Percentiles rank a stretch among this genome's conserved stretches.
Evolutionary conservation across 306 rosid species (phyloP).

Genomic region (Prinsepia uniflora): DNA sequence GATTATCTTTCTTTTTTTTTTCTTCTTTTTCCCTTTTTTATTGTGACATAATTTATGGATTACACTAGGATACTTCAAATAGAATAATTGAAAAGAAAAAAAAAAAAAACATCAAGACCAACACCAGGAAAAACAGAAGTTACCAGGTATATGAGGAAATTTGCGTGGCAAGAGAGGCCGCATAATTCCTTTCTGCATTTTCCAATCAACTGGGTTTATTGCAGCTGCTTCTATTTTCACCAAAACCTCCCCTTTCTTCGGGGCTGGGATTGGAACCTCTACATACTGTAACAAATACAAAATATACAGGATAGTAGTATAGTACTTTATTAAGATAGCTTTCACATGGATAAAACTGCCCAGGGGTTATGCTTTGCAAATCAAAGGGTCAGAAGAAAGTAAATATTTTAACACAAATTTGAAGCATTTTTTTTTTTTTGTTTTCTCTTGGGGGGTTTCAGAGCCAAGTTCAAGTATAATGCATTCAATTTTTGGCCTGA

Average conservation of each 20-base stretch:
- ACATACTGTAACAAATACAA: constrained; percentile 46
- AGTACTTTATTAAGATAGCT: no score
- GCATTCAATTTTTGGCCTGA: neutral
- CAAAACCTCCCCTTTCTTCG: constrained; percentile 57
- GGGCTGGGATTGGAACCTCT: constrained; percentile 52
- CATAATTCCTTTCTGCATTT: constrained; percentile 59
- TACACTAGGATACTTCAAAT: neutral
- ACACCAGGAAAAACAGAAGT: constrained; percentile 6
- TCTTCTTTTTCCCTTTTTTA: no score
- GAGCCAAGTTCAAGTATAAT: neutral
- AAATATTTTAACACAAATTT: neutral
- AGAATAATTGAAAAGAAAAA: no score
- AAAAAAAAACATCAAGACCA: no score
- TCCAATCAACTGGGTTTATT: constrained; percentile 76
- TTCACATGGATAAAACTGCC: no score
- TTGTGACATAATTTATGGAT: no score
- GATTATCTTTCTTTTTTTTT: no score
- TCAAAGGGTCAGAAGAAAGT: no score
- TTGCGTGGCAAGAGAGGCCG: constrained; percentile 58
- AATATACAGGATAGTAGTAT: neutral
- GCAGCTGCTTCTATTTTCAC: constrained; percentile 69
- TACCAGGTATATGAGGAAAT: constrained; percentile 74
- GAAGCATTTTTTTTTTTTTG: no score
- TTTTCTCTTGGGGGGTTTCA: no score
- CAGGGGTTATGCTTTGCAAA: no score